phyloP scores from a whole-genome alignment of 2,329 filamentous ascomycete genomes.

The Hirsutella thompsonii region DNA sequence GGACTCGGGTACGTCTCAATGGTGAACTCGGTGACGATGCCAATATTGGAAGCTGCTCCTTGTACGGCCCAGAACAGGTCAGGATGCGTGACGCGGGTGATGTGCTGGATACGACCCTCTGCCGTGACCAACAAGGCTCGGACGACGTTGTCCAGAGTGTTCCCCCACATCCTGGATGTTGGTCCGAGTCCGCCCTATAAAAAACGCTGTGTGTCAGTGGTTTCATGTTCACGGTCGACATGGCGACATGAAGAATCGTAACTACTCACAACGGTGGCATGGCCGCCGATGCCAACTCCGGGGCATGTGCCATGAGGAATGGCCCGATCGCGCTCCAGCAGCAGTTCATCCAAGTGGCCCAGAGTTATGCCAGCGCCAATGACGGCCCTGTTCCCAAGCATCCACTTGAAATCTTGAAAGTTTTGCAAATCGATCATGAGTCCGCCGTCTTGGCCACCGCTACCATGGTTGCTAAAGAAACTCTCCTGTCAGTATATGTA shows the following conservation, averaged over 20 bases:
- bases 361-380: slow-evolving; percentile 42
- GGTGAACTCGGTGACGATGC: slow-evolving; percentile 43
- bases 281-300: slow-evolving; percentile 44
- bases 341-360: slow-evolving; percentile 33
- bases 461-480: slow-evolving; percentile 22
- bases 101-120: slow-evolving; percentile 35
- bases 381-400: slow-evolving; percentile 38
- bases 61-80: slow-evolving; percentile 45
- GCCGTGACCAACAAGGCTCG: slow-evolving; percentile 44
- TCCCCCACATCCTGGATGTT: slow-evolving; percentile 47
- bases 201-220: too few relatives aligned
- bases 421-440: slow-evolving; percentile 42
- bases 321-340: slow-evolving; percentile 38
- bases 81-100: slow-evolving; percentile 30
- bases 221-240: too few relatives aligned
- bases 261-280: slow-evolving; percentile 38
- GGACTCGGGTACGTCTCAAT: slow-evolving; percentile 43
- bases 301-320: slow-evolving; percentile 48
- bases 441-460: slow-evolving; percentile 36
- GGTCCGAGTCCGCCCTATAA: slow-evolving; percentile 47
- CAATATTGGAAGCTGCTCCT: slow-evolving; percentile 43
- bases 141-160: slow-evolving; percentile 39
- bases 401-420: slow-evolving; percentile 39
- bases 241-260: background rate
- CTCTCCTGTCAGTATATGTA: too few relatives aligned